Conservation (phyloP, 1,284 basidiomycete species). For the Tylopilus orsonianus region DNA sequence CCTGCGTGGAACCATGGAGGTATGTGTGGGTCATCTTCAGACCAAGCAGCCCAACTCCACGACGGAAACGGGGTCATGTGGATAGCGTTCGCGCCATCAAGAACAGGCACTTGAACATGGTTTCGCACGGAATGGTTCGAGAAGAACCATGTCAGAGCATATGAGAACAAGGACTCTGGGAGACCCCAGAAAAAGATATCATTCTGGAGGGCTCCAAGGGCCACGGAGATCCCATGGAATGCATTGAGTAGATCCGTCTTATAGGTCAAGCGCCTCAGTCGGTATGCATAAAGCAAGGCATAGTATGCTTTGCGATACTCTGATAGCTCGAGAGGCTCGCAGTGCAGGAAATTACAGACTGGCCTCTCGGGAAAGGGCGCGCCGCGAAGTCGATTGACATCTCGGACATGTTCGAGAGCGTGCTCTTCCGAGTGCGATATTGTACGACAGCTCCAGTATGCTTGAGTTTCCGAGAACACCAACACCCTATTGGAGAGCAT, state of each 20-base stretch:
- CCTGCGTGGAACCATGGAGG: neutral
- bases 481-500: constrained; percentile 19
- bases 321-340: constrained; percentile 3
- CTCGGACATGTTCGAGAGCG: constrained; percentile 5
- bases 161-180: constrained; percentile 19
- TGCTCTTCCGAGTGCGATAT: constrained; percentile 18
- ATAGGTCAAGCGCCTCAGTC: constrained; percentile 11
- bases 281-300: constrained; percentile 8
- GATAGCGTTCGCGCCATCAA: constrained; percentile 1
- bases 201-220: constrained; percentile 10
- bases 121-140: constrained; percentile 8
- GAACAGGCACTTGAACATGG: constrained; percentile 7
- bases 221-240: constrained; percentile 13
- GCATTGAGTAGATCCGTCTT: constrained; percentile 24
- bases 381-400: neutral
- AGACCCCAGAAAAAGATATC: constrained; percentile 22
- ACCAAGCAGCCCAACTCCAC: constrained; percentile 26
- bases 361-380: constrained; percentile 2
- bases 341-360: neutral
- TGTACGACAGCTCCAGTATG: constrained; percentile 20
- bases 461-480: constrained; percentile 21
- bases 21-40: neutral
- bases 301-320: constrained; percentile 1
- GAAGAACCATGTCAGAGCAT: constrained; percentile 12
- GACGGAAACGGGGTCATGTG: constrained; percentile 14